Evolutionary conservation across 176 grass and related monocot genomes (phyloP).

Genomic region (Aegilops sharonensis): DNA sequence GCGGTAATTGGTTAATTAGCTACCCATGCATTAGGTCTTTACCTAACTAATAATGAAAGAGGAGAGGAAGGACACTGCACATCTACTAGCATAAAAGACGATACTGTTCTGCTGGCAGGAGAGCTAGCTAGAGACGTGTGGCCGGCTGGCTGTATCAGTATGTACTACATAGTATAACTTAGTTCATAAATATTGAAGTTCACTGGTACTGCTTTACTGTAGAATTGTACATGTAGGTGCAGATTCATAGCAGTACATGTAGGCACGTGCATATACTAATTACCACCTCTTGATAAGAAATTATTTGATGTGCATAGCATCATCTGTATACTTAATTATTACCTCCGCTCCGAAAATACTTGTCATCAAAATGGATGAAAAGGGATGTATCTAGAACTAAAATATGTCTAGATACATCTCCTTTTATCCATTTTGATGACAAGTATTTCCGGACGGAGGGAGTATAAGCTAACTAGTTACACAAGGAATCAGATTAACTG

Average conservation of each 20-base stretch:
- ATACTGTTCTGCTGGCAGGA: neutral
- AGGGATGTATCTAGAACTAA: too few species aligned
- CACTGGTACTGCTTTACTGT: neutral
- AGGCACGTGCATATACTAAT: conserved; percentile 2
- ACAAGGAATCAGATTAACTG: neutral
- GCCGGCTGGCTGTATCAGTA: conserved; percentile 10
- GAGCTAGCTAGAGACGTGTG: neutral
- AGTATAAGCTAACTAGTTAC: neutral
- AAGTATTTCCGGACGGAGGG: too few species aligned
- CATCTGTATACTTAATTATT: neutral
- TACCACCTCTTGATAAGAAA: neutral
- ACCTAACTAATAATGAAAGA: conserved; percentile 5
- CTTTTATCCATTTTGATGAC: too few species aligned
- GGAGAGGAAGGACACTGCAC: neutral
- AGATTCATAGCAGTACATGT: neutral
- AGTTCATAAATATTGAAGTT: neutral
- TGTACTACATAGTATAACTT: neutral
- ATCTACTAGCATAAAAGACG: neutral
- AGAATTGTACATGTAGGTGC: conserved; percentile 1
- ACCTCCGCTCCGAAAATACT: too few species aligned
- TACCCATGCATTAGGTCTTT: conserved; percentile 10
- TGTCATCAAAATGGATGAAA: too few species aligned
- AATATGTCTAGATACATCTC: too few species aligned
- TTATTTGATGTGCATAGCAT: neutral
- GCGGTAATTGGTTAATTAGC: neutral